A percentile compares a stretch with the other conserved stretches of the same genome.
Evolutionary conservation across 768 basidiomycete genomes (phyloP).

Genomic region (Pholiota conissans): DNA sequence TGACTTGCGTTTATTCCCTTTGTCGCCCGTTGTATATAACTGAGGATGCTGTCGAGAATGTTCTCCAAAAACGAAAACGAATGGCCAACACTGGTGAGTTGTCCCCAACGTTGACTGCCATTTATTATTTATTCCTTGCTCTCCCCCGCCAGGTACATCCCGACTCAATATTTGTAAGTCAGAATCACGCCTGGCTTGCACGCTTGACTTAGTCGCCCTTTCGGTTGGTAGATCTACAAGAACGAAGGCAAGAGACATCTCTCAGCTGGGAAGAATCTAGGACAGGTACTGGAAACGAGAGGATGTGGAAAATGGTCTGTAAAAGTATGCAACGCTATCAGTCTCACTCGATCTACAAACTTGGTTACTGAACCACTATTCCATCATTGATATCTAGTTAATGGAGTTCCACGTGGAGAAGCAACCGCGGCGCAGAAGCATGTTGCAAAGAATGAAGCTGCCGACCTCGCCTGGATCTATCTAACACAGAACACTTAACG

Average conservation of each 20-base stretch:
- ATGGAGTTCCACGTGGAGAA: constrained; percentile 45
- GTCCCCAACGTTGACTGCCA: background rate
- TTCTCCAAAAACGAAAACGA: constrained; percentile 5
- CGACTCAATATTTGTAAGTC: constrained; percentile 38
- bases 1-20: constrained; percentile 5
- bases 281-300: constrained; percentile 43
- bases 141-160: constrained; percentile 26
- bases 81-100: constrained; percentile 23
- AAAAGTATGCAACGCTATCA: constrained; percentile 44
- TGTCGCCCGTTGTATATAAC: constrained; percentile 14
- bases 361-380: background rate
- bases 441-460: constrained; percentile 45
- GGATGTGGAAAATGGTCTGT: constrained; percentile 57
- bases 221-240: constrained; percentile 50
- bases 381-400: constrained; percentile 36
- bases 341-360: background rate
- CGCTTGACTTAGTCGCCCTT: constrained; percentile 9
- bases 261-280: constrained; percentile 57
- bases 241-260: constrained; percentile 35
- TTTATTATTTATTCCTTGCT: background rate
- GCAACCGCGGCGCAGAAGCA: constrained; percentile 55
- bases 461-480: constrained; percentile 42
- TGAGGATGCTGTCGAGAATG: background rate
- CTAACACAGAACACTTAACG: constrained; percentile 24
- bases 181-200: background rate